Conservation (phyloP, 192 early-diverging fungal genomes). For the Ramicandelaber brevisporus region DNA sequence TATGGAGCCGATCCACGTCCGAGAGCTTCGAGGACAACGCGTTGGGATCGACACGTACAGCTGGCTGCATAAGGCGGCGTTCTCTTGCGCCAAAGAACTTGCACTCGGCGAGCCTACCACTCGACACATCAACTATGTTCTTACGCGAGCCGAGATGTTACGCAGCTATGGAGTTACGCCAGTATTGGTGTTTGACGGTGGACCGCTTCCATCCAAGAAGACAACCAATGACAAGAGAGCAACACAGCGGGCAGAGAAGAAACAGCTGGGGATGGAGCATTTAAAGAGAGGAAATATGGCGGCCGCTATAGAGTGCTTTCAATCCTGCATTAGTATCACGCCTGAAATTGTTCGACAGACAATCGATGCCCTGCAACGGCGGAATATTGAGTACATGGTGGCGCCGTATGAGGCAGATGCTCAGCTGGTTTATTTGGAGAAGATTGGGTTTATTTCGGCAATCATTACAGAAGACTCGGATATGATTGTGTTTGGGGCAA, state of each 20-base stretch:
- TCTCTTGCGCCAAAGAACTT: slow-evolving; percentile 63
- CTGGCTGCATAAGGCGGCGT: slow-evolving; percentile 82
- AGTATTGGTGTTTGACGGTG: slow-evolving; percentile 88
- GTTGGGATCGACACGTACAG: slow-evolving; percentile 85
- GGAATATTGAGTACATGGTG: slow-evolving; percentile 49
- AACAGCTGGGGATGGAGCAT: slow-evolving; percentile 24
- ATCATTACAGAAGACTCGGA: slow-evolving; percentile 92
- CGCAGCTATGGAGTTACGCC: slow-evolving; percentile 43
- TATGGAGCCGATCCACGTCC: slow-evolving; percentile 34
- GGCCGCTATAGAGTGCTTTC: slow-evolving; percentile 47
- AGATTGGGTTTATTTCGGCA: slow-evolving; percentile 35
- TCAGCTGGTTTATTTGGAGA: slow-evolving; percentile 66
- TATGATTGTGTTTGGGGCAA: slow-evolving; percentile 75
- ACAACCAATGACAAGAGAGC: slow-evolving; percentile 40
- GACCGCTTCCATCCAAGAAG: slow-evolving; percentile 56
- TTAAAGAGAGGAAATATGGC: slow-evolving; percentile 22
- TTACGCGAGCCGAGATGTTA: slow-evolving; percentile 49
- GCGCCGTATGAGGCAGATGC: slow-evolving; percentile 97
- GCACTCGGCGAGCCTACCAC: slow-evolving; percentile 32
- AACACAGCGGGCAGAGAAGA: slow-evolving; percentile 21
- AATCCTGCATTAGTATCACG: slow-evolving; percentile 54
- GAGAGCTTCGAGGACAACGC: slow-evolving; percentile 36
- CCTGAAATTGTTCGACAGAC: slow-evolving; percentile 55
- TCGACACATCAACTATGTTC: slow-evolving; percentile 69
- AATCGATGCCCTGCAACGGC: slow-evolving; percentile 32